A percentile compares a stretch with the other conserved stretches of the same genome.
Conservation (phyloP, 768 basidiomycete species). For the Coprinellus micaceus region DNA sequence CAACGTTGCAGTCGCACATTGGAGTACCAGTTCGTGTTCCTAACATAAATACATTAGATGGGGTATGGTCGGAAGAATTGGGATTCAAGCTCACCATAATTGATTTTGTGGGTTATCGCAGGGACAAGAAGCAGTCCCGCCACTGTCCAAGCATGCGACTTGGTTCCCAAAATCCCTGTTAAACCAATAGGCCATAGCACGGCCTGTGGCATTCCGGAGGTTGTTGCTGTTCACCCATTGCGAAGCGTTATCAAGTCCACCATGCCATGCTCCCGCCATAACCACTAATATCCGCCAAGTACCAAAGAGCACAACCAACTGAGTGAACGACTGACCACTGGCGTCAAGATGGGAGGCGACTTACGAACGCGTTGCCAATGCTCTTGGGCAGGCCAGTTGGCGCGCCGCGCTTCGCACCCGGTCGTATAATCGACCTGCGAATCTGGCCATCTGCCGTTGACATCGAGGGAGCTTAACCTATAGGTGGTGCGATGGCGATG, state of each 20-base stretch:
- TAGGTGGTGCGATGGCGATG: neutral
- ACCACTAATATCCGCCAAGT: too few relatives aligned
- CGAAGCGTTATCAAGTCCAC: constrained; percentile 40
- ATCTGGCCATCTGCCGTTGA: constrained; percentile 52
- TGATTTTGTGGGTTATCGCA: constrained; percentile 47
- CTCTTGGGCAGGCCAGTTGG: constrained; percentile 65
- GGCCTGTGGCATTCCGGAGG: constrained; percentile 37
- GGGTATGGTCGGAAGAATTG: neutral
- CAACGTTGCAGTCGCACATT: constrained; percentile 41
- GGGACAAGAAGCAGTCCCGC: constrained; percentile 51
- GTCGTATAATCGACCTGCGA: constrained; percentile 57
- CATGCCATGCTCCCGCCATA: constrained; percentile 57
- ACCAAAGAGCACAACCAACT: too few relatives aligned
- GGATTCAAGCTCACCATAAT: constrained; percentile 29
- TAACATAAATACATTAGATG: constrained; percentile 19
- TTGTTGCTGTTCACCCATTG: constrained; percentile 39
- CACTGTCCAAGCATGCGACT: constrained; percentile 48
- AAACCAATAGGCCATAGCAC: constrained; percentile 65
- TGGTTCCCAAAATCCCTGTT: constrained; percentile 49
- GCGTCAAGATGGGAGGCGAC: neutral
- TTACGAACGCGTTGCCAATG: constrained; percentile 56
- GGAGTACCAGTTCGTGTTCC: constrained; percentile 67
- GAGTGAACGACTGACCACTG: too few relatives aligned
- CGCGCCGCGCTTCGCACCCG: constrained; percentile 57
- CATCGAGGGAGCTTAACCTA: constrained; percentile 48